Conservation (phyloP, 2,329 filamentous ascomycete genomes). For the Pseudocercospora pini-densiflorae region DNA sequence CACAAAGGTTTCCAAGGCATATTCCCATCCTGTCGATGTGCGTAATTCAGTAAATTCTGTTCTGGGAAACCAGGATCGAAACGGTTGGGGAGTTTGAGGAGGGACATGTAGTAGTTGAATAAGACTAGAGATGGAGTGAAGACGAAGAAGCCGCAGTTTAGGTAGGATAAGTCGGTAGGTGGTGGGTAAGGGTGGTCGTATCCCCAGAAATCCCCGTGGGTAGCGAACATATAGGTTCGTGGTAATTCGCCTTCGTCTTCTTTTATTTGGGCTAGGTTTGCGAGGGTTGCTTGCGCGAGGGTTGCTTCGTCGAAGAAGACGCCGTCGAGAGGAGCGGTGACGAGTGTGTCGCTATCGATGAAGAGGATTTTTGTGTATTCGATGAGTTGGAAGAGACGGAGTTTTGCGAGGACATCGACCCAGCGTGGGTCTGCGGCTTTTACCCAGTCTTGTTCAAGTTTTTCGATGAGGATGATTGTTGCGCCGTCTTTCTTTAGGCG, state of each 20-base stretch:
- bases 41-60: conserved; percentile 48
- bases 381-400: conserved; percentile 42
- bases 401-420: conserved; percentile 44
- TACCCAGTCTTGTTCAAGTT: conserved; percentile 40
- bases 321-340: conserved; percentile 34
- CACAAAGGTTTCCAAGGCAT: conserved; percentile 48
- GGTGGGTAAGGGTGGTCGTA: conserved; percentile 42
- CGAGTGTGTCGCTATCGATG: conserved; percentile 41
- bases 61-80: conserved; percentile 43
- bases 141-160: conserved; percentile 47
- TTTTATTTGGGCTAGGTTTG: conserved; percentile 29
- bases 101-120: conserved; percentile 44
- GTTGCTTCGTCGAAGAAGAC: conserved; percentile 45
- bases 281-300: conserved; percentile 36
- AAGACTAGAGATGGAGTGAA: conserved; percentile 40
- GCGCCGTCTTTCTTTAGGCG: conserved; percentile 43
- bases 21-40: conserved; percentile 43
- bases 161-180: conserved; percentile 33
- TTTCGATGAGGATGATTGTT: conserved; percentile 41
- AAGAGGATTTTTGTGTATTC: conserved; percentile 43
- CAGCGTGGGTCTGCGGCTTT: conserved; percentile 35
- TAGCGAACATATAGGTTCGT: conserved; percentile 46
- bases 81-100: conserved; percentile 39
- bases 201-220: conserved; percentile 38
- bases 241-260: conserved; percentile 44